Base-by-base conservation (phyloP, 2,329 filamentous ascomycete species). In the Cryphonectria naterciae region DNA sequence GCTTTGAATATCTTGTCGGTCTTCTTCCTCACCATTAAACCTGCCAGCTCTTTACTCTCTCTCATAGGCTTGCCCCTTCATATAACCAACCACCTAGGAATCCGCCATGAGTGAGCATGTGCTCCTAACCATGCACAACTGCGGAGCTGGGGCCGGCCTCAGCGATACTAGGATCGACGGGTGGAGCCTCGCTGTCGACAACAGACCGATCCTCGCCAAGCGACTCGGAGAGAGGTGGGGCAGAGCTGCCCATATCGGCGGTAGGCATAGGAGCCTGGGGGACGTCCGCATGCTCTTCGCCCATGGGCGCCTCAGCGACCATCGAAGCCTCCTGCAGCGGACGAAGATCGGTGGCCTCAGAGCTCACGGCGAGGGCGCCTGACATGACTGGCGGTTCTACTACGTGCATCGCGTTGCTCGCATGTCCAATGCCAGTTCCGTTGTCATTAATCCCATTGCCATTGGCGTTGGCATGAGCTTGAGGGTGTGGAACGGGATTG, bases 311-410 rank as follows among this genome's bases (percentile, higher is more conserved):
- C 35, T 73, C 66, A 10, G 67, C 61, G 35, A 68, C 65, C 71
- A 73, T 69, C 35, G 68, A 67, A 17, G 67, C 71, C 49, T 72
- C 68, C 46, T 73, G 71, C 13, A 73, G 66, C n/a, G 71, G 69
- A 22, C 66, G 69, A 13, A 73, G 64, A 4, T 71, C 65, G 28
- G 61, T 41, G 28, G 54, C 49, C 28, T 71, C 67, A 11, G 67
- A 41, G 15, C 15, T 19, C 46, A 28, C 60, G 32, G 43, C 58
- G 32, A 66, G 65, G 49, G 49, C 71, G 8, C 68, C 66, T 4
- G 68, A 66, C 41, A 64, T 49, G 22, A 68, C 35, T 2, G 43
- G 28, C 37, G 67, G 39, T 13, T 62, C 62, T 60, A 63, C 46
- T 60, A 63, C 46, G n/a, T 67, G 63, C 17, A n/a, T 19, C 19